Percentiles rank a stretch among this genome's conserved stretches.
Conservation (phyloP, 768 basidiomycete genomes). For the Crucibulum laeve region DNA sequence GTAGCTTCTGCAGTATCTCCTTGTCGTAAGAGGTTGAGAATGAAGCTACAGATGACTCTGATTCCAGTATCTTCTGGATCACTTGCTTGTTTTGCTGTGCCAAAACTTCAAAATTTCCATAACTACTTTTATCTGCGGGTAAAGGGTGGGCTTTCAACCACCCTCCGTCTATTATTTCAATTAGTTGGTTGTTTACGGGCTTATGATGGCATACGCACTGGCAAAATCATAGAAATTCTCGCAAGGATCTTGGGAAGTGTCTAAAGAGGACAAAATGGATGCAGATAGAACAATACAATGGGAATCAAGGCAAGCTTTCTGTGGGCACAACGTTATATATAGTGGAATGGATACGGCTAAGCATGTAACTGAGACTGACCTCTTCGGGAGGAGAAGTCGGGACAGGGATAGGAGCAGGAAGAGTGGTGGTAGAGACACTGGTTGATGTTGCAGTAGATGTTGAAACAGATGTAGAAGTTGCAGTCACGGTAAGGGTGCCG, state of each 20-base stretch:
- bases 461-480: slow-evolving; percentile 21
- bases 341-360: background rate
- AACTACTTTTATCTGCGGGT: slow-evolving; percentile 78
- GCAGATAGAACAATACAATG: slow-evolving; percentile 84
- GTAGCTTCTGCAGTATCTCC: slow-evolving; percentile 59
- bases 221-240: slow-evolving; percentile 93
- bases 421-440: slow-evolving; percentile 23
- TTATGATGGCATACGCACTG: slow-evolving; percentile 49
- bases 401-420: slow-evolving; percentile 39
- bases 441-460: slow-evolving; percentile 34
- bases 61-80: slow-evolving; percentile 67
- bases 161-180: slow-evolving; percentile 62
- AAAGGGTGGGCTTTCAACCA: slow-evolving; percentile 84
- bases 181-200: background rate
- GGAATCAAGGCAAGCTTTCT: slow-evolving; percentile 70
- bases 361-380: slow-evolving; percentile 23
- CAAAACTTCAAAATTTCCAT: slow-evolving; percentile 69
- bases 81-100: slow-evolving; percentile 74
- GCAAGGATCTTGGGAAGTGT: slow-evolving; percentile 85
- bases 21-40: slow-evolving; percentile 40
- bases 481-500: slow-evolving; percentile 14
- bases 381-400: slow-evolving; percentile 52
- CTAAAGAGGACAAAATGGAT: slow-evolving; percentile 74
- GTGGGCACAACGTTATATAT: slow-evolving; percentile 7
- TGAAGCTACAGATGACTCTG: slow-evolving; percentile 25